Percentiles rank a stretch among this genome's conserved stretches.
Evolutionary conservation across 495 filamentous ascomycete species (phyloP).

Genomic region (Filosporella fistucella): DNA sequence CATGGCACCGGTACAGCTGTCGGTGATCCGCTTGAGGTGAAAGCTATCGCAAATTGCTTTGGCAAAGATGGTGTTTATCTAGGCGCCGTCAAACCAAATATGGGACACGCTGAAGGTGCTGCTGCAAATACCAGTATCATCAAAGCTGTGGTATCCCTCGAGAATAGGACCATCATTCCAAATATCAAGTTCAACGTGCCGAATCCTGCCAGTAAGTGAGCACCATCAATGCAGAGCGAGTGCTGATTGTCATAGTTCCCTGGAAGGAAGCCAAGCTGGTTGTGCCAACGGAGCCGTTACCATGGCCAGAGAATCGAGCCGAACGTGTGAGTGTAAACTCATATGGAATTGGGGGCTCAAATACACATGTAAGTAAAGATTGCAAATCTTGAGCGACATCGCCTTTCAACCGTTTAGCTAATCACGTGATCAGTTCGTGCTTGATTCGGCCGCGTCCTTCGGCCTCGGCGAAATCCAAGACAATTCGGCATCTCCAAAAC

Average conservation of each 20-base stretch:
- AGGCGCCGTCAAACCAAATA: slow-evolving; percentile 7
- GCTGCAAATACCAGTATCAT: slow-evolving; percentile 53
- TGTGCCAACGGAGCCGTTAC: slow-evolving; percentile 1
- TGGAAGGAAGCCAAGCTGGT: slow-evolving; percentile 22
- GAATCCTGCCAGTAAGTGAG: slow-evolving; percentile 26
- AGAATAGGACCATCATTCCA: slow-evolving; percentile 45
- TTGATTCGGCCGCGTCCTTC: slow-evolving; percentile 24
- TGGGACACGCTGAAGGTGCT: slow-evolving; percentile 49
- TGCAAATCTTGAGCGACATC: background rate
- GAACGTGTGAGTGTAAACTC: slow-evolving; percentile 14
- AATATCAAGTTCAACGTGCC: slow-evolving; percentile 32
- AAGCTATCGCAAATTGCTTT: slow-evolving; percentile 48
- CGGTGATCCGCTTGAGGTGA: slow-evolving; percentile 57
- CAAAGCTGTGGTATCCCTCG: slow-evolving; percentile 51
- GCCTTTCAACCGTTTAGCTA: slow-evolving; percentile 32
- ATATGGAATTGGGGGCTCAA: slow-evolving; percentile 57
- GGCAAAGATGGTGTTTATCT: background rate
- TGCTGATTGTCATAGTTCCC: slow-evolving; percentile 36
- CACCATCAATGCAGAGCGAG: background rate
- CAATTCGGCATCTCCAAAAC: background rate
- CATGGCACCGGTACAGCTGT: slow-evolving; percentile 34
- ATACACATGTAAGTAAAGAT: slow-evolving; percentile 42
- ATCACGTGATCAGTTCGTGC: background rate
- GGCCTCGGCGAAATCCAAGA: slow-evolving; percentile 25
- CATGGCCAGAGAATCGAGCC: slow-evolving; percentile 4